A percentile compares a stretch with the other conserved stretches of the same genome.
phyloP scores from a whole-genome alignment of 345 rosid species.

The Eucalyptus erythrocorys region DNA sequence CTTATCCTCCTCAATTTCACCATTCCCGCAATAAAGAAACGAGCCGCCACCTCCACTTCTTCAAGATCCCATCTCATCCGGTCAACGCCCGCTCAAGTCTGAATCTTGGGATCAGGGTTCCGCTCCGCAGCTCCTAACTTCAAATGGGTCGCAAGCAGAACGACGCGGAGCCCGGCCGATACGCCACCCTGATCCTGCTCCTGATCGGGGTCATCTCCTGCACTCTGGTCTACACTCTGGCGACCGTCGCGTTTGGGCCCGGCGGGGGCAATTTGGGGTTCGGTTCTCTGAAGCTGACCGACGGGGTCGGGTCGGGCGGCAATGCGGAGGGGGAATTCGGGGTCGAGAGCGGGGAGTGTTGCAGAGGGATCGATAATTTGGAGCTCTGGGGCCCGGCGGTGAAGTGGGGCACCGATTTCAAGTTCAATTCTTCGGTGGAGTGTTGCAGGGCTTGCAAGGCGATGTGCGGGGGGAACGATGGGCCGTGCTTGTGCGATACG shows the following conservation, averaged over 20 bases:
- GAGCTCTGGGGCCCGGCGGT: slow-evolving; percentile 98
- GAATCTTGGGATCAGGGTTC: background rate
- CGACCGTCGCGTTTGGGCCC: slow-evolving; percentile 34
- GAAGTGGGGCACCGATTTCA: slow-evolving; percentile 94
- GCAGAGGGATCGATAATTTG: slow-evolving; percentile 71
- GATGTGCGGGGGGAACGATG: slow-evolving; percentile 78
- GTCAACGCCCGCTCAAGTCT: background rate
- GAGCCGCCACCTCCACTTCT: background rate
- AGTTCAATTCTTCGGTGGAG: slow-evolving; percentile 55
- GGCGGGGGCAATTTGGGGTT: background rate
- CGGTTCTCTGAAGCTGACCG: background rate
- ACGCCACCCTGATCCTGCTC: slow-evolving; percentile 38
- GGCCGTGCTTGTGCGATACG: slow-evolving; percentile 94
- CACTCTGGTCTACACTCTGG: slow-evolving; percentile 52
- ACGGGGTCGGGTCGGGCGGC: background rate
- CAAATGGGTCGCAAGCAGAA: slow-evolving; percentile 56
- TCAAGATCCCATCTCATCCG: background rate
- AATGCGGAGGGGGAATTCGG: background rate
- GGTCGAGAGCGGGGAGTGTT: slow-evolving; percentile 31
- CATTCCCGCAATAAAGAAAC: background rate
- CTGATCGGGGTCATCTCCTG: slow-evolving; percentile 46
- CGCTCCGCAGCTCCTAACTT: background rate
- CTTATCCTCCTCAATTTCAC: background rate
- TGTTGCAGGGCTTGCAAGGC: slow-evolving; percentile 87
- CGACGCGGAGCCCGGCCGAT: slow-evolving; percentile 50